Evolutionary conservation across 345 rosid genomes (phyloP).

Genomic region (Murraya paniculata): DNA sequence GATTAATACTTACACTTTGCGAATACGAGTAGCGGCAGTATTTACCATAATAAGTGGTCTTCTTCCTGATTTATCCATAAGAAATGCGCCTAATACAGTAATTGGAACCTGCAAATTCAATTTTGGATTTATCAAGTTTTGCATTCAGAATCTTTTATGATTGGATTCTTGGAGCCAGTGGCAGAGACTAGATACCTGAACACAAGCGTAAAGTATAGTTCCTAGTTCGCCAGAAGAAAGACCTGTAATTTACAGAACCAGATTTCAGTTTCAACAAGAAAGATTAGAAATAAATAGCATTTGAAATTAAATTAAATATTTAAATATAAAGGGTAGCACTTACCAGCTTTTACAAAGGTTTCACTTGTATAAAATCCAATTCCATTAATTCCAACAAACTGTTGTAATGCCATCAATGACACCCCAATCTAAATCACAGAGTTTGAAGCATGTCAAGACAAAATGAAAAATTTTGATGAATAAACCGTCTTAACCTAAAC

Average conservation of each 20-base stretch:
- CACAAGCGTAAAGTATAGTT: slow-evolving; percentile 76
- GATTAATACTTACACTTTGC: background rate
- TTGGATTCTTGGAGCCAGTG: background rate
- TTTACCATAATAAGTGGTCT: slow-evolving; percentile 86
- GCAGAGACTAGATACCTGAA: slow-evolving; percentile 47
- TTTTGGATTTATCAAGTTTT: slow-evolving; percentile 3
- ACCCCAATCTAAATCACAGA: slow-evolving; percentile 62
- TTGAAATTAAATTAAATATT: background rate
- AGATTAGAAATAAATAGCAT: background rate
- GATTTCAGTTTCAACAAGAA: background rate
- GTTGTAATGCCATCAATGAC: slow-evolving; percentile 84
- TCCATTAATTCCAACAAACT: slow-evolving; percentile 82
- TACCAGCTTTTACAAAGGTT: slow-evolving; percentile 85
- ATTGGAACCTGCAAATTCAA: slow-evolving; percentile 59
- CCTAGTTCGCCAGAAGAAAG: slow-evolving; percentile 68
- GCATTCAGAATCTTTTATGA: background rate
- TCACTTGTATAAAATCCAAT: slow-evolving; percentile 81
- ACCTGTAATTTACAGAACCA: slow-evolving; percentile 41
- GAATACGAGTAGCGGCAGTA: background rate
- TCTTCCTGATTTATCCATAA: slow-evolving; percentile 83
- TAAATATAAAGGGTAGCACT: background rate
- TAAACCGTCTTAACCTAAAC: background rate
- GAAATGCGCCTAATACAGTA: slow-evolving; percentile 66
- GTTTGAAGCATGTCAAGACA: slow-evolving; percentile 1
- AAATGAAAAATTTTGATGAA: background rate